Percentiles rank a stretch among this genome's conserved stretches.
Conservation (phyloP, 1,284 basidiomycete species). For the Trametes polyzona region DNA sequence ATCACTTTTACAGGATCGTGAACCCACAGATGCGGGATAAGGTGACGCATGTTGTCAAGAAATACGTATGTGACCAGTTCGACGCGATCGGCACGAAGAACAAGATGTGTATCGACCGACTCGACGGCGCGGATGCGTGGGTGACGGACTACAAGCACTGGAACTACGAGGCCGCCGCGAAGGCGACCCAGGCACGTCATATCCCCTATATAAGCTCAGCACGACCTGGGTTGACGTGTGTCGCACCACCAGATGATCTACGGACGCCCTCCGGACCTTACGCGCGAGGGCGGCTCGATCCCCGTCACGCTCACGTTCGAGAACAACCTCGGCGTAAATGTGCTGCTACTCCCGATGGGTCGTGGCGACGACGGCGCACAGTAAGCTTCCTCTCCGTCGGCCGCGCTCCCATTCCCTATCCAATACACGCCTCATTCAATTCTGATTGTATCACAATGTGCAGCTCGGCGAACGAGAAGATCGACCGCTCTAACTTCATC, state of each 20-base stretch:
- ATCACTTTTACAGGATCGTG: conserved; percentile 57
- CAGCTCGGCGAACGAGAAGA: conserved; percentile 95
- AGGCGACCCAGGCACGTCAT: conserved; percentile 69
- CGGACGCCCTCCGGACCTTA: conserved; percentile 24
- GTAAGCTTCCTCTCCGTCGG: conserved; percentile 61
- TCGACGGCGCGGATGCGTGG: conserved; percentile 91
- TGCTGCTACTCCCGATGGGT: conserved; percentile 91
- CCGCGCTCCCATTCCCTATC: not conserved
- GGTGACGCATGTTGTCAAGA: conserved; percentile 72
- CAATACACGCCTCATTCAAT: not conserved
- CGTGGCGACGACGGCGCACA: conserved; percentile 94
- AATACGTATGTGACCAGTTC: conserved; percentile 81
- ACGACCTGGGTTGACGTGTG: too few relatives aligned
- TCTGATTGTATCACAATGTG: not conserved
- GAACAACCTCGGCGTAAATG: conserved; percentile 81
- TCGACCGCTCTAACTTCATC: conserved; percentile 93
- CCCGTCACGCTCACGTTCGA: conserved; percentile 97
- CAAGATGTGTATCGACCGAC: conserved; percentile 65
- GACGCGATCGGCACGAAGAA: conserved; percentile 86
- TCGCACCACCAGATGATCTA: conserved; percentile 27
- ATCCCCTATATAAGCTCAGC: too few relatives aligned
- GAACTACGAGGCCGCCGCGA: conserved; percentile 93
- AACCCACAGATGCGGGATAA: conserved; percentile 86
- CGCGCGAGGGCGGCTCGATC: conserved; percentile 89
- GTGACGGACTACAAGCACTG: conserved; percentile 86